Conservation (phyloP, 352 stramenopile species). For the Globisporangium nodosum region DNA sequence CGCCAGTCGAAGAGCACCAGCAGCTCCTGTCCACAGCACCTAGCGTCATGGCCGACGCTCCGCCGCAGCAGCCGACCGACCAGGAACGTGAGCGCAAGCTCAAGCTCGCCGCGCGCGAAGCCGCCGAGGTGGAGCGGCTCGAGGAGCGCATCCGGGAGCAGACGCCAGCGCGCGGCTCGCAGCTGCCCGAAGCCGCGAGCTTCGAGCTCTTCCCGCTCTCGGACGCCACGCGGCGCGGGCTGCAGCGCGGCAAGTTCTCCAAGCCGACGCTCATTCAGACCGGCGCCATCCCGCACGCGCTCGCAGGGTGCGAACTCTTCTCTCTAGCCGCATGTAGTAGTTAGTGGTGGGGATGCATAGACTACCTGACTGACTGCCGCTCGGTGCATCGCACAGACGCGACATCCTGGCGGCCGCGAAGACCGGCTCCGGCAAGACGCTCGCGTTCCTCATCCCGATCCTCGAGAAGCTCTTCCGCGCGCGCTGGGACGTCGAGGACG, state of each 20-base stretch:
- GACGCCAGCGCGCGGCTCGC: slow-evolving; percentile 72
- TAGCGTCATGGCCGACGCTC: background rate
- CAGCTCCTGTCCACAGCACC: background rate
- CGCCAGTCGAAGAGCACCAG: background rate
- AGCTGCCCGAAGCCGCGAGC: slow-evolving; percentile 61
- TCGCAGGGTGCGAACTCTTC: slow-evolving; percentile 39
- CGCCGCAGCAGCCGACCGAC: slow-evolving; percentile 1
- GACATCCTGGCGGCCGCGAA: slow-evolving; percentile 92
- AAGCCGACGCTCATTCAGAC: slow-evolving; percentile 89
- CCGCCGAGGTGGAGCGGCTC: slow-evolving; percentile 59
- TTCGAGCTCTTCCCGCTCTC: slow-evolving; percentile 87
- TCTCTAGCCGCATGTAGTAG: background rate
- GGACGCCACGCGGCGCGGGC: slow-evolving; percentile 60
- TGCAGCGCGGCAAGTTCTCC: slow-evolving; percentile 73
- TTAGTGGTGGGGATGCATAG: background rate
- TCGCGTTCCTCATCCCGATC: slow-evolving; percentile 87
- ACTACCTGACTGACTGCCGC: background rate
- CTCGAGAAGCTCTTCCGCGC: slow-evolving; percentile 89
- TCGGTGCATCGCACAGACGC: slow-evolving; percentile 19
- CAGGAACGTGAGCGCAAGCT: slow-evolving; percentile 30
- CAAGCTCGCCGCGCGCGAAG: slow-evolving; percentile 74
- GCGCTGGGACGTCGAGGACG: slow-evolving; percentile 89
- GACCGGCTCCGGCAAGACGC: slow-evolving; percentile 93
- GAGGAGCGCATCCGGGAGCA: slow-evolving; percentile 58
- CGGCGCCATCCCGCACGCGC: slow-evolving; percentile 78